Evolutionary conservation across 106 monocot genomes (phyloP).

Genomic region (Platanthera guangdongensis): DNA sequence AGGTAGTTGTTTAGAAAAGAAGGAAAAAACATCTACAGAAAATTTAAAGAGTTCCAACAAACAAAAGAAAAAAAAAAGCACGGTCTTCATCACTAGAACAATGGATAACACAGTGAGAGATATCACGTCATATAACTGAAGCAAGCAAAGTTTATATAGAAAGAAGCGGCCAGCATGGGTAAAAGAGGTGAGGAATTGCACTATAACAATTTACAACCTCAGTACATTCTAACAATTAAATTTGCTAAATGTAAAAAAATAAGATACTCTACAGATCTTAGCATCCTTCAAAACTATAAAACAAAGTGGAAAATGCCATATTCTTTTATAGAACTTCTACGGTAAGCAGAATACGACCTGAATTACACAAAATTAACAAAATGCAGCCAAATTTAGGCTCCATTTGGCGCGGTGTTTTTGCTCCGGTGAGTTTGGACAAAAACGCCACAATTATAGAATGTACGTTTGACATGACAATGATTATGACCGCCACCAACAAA

Average conservation of each 20-base stretch:
- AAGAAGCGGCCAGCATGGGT: not conserved
- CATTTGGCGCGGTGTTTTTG: too few species aligned
- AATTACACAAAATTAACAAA: too few species aligned
- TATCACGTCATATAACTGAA: not conserved
- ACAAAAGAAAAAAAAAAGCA: not conserved
- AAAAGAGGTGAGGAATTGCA: not conserved
- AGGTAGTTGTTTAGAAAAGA: not conserved
- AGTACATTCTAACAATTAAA: not conserved
- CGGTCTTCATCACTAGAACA: not conserved
- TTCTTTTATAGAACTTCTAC: too few species aligned
- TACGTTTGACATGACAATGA: too few species aligned
- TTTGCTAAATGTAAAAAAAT: not conserved
- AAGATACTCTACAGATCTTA: not conserved
- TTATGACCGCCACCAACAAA: too few species aligned
- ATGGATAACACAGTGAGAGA: not conserved
- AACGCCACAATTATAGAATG: too few species aligned
- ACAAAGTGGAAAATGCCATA: not conserved
- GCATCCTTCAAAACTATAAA: not conserved
- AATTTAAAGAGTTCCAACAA: not conserved
- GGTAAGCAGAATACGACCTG: too few species aligned
- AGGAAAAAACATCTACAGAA: not conserved
- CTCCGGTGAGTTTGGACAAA: too few species aligned
- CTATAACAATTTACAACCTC: not conserved
- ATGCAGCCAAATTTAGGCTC: too few species aligned
- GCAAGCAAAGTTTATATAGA: not conserved